Evolutionary conservation across 1,284 basidiomycete genomes (phyloP), one percentile per base, ranked within the genome.

Genomic region (Heliocybe sulcata): DNA sequence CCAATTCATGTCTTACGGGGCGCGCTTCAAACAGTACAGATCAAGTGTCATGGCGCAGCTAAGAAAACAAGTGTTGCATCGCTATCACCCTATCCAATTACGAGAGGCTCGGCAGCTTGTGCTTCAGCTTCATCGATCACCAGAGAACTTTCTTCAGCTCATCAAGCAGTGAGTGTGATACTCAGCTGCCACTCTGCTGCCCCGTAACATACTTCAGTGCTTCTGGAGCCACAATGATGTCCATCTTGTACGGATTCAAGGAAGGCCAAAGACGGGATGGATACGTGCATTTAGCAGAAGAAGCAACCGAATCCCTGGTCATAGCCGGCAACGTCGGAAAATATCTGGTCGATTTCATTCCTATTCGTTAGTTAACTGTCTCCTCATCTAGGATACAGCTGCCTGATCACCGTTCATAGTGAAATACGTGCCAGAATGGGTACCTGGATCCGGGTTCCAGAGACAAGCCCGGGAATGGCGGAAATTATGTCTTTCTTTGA

Each of bases 401-500:
- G 6, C 8, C 4, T n/a, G 16, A 42, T 6, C n/a, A n/a, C 19
- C n/a, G 4, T 3, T n/a, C 38, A 6, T 31, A 61, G 60, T 61
- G n/a, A 68, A 65, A 51, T 60, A 67, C 55, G 59, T 72, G 2
- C 70, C 69, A 2, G 42, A 57, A 12, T 71, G 69, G 69, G 59
- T 66, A 56, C 70, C 70, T n/a, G 69, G 69, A 50, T 65, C 69
- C 1, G 61, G 64, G 19, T 72, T 71, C 63, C 64, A 67, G 59
- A 62, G 63, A 51, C 83, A 83, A 58, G 84, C 85, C 1, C 69
- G 61, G 22, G 63, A 63, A 20, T 88, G 86, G 85, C 84, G 81
- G 64, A 75, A 73, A 48, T 79, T 78, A 68, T 81, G 87, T 70
- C 74, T 83, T 58, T 81, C 84, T 57, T 85, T 83, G 55, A 82